Evolutionary conservation across 495 filamentous ascomycete species (phyloP).

Genomic region (Extremus antarcticus): DNA sequence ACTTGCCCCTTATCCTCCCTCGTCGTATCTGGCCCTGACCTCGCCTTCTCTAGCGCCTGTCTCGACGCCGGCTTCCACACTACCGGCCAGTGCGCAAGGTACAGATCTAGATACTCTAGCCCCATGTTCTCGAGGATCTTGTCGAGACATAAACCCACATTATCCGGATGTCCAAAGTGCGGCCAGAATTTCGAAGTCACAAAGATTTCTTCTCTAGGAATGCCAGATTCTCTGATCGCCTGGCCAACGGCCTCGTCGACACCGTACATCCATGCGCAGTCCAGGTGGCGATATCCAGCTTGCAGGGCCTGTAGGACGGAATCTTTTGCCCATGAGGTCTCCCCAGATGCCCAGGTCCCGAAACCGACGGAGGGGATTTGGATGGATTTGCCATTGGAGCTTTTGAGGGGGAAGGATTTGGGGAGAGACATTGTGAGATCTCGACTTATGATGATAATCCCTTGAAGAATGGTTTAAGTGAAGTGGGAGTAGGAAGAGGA

Average conservation of each 20-base stretch:
- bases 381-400: constrained; percentile 10
- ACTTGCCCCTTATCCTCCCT: neutral
- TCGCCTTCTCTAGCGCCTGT: constrained; percentile 8
- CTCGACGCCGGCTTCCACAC: constrained; percentile 8
- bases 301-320: constrained; percentile 48
- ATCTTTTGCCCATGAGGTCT: constrained; percentile 16
- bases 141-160: constrained; percentile 40
- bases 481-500: neutral
- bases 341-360: constrained; percentile 19
- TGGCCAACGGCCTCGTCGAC: constrained; percentile 47
- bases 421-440: constrained; percentile 10
- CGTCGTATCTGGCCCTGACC: neutral
- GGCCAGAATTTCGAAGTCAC: constrained; percentile 22
- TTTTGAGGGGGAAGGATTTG: constrained; percentile 10
- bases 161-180: constrained; percentile 26
- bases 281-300: constrained; percentile 54
- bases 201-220: constrained; percentile 18
- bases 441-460: too few species aligned
- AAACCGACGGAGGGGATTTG: constrained; percentile 21
- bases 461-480: too few species aligned
- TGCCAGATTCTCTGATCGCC: constrained; percentile 34
- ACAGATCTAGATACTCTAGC: constrained; percentile 60
- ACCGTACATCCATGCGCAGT: constrained; percentile 49
- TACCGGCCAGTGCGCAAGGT: constrained; percentile 59
- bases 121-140: constrained; percentile 46